These are phyloP conservation scores for Beauveria caledonica DNA, from an alignment of 2,329 filamentous ascomycete species.

Conservation along the genomic window DNA sequence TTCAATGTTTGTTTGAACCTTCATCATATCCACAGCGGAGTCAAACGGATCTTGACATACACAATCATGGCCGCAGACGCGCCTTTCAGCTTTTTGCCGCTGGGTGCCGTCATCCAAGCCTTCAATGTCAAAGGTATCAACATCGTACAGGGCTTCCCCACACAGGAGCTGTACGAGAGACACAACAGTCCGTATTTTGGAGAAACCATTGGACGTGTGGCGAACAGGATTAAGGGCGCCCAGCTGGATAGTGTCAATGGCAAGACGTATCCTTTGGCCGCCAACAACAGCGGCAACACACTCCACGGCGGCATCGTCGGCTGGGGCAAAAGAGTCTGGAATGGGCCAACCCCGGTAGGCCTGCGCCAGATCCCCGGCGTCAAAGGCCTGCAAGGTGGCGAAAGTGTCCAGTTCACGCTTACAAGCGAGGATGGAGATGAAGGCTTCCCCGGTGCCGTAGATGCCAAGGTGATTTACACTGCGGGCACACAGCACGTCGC, in stretches of 20 bases:
- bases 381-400: constrained; percentile 47
- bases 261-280: constrained; percentile 58
- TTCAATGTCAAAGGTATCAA: constrained; percentile 71
- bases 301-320: constrained; percentile 65
- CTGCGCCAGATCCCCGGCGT: constrained; percentile 40
- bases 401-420: constrained; percentile 58
- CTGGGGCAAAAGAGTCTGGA: constrained; percentile 75
- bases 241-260: constrained; percentile 65
- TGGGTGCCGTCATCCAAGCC: constrained; percentile 74
- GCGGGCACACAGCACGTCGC: constrained; percentile 57
- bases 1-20: not conserved
- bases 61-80: constrained; percentile 27
- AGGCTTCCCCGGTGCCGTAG: constrained; percentile 80
- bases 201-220: constrained; percentile 79
- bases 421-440: constrained; percentile 75
- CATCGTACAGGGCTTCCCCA: constrained; percentile 82
- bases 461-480: constrained; percentile 71
- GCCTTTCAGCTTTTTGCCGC: constrained; percentile 58
- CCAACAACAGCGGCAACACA: constrained; percentile 71
- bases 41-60: not conserved
- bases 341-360: constrained; percentile 59
- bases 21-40: not conserved
- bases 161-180: constrained; percentile 62
- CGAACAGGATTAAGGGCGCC: constrained; percentile 72
- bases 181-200: constrained; percentile 80